Evolutionary conservation across 768 basidiomycete species (phyloP).

Genomic region (Coprinopsis cinerea): DNA sequence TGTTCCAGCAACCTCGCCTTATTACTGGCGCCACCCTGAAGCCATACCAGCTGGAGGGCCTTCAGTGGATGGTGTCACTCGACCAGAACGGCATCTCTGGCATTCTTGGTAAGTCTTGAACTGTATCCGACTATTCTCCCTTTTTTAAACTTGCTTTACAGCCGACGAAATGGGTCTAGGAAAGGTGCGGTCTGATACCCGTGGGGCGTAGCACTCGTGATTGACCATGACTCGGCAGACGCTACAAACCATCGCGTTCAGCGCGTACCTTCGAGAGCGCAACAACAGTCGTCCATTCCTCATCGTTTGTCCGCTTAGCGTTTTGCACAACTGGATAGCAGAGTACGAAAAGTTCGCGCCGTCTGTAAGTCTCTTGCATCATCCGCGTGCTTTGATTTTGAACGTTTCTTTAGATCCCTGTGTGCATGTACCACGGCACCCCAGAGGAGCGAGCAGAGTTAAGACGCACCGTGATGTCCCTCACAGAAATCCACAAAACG

Average conservation of each 20-base stretch:
- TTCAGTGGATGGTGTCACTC: slow-evolving; percentile 91
- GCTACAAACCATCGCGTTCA: slow-evolving; percentile 90
- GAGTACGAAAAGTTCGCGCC: slow-evolving; percentile 87
- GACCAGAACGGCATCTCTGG: slow-evolving; percentile 83
- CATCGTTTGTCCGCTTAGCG: slow-evolving; percentile 89
- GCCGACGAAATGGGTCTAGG: slow-evolving; percentile 97
- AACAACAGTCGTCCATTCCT: slow-evolving; percentile 72
- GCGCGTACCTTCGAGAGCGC: slow-evolving; percentile 79
- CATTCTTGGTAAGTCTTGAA: slow-evolving; percentile 53
- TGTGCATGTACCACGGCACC: slow-evolving; percentile 86
- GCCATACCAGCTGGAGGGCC: slow-evolving; percentile 88
- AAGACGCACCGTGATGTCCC: slow-evolving; percentile 54
- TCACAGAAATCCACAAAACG: slow-evolving; percentile 18
- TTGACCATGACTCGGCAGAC: slow-evolving; percentile 46
- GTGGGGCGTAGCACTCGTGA: neutral
- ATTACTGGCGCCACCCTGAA: slow-evolving; percentile 85
- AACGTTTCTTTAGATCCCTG: slow-evolving; percentile 57
- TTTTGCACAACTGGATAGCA: slow-evolving; percentile 85
- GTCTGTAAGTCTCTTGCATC: slow-evolving; percentile 26
- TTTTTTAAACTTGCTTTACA: slow-evolving; percentile 15
- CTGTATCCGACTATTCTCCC: neutral
- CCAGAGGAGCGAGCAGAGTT: slow-evolving; percentile 78
- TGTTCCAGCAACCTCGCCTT: slow-evolving; percentile 68
- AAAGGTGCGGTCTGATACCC: slow-evolving; percentile 40
- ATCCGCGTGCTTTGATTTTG: neutral